A percentile compares a stretch with the other conserved stretches of the same genome.
phyloP scores from a whole-genome alignment of 1,139 yeast species.

The Hansenula sp. region DNA sequence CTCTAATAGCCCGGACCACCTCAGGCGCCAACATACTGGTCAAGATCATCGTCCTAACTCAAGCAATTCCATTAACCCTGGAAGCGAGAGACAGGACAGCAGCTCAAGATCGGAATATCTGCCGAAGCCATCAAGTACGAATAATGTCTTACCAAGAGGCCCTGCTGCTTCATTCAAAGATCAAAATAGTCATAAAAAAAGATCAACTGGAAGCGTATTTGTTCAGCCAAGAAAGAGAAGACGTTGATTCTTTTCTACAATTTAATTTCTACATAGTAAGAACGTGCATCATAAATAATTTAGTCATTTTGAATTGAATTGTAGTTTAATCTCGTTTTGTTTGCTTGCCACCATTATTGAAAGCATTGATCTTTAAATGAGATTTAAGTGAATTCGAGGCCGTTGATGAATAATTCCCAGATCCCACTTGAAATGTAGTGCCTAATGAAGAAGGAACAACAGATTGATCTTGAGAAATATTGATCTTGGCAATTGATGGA shows the following conservation, averaged over 20 bases:
- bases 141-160: conserved; percentile 1
- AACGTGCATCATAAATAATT: neutral
- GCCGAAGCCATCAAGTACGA: conserved; percentile 1
- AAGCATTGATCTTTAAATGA: neutral
- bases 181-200: neutral
- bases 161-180: neutral
- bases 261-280: too few relatives aligned
- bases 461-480: neutral
- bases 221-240: neutral
- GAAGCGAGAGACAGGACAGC: too few relatives aligned
- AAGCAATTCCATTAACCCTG: neutral
- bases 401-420: neutral
- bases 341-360: neutral
- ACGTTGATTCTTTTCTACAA: neutral
- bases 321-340: neutral
- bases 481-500: neutral
- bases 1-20: too few relatives aligned
- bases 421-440: neutral
- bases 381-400: neutral
- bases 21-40: neutral
- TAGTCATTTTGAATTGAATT: neutral
- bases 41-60: neutral
- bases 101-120: too few relatives aligned
- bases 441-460: neutral
- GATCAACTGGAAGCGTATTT: neutral